These are phyloP conservation scores for Leishmania gerbilli DNA, from an alignment of 208 protist genomes.

Conservation along the genomic window DNA sequence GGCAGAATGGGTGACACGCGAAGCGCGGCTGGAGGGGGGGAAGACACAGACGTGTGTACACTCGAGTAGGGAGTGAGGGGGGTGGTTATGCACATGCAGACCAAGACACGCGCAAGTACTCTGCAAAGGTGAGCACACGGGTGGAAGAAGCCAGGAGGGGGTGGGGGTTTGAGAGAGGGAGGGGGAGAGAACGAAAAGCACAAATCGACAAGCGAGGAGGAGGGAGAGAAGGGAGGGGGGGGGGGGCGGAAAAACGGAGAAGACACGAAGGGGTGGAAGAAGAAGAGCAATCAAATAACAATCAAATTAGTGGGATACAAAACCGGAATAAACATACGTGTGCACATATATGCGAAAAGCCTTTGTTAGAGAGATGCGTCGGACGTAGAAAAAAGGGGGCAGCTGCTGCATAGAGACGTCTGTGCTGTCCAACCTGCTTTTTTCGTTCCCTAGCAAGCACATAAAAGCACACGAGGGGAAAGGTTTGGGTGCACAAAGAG, in stretches of 20 bases:
- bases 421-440: not conserved
- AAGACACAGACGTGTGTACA: not conserved
- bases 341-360: not conserved
- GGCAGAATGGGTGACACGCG: not conserved
- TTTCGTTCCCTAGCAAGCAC: not conserved
- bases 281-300: not conserved
- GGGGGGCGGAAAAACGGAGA: not conserved
- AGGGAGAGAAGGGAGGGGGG: not conserved
- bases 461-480: not conserved
- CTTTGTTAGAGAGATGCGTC: not conserved
- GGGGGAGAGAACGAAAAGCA: not conserved
- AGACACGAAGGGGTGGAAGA: not conserved
- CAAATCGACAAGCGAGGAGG: not conserved
- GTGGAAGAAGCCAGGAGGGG: too few relatives aligned
- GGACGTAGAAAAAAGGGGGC: not conserved
- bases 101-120: not conserved
- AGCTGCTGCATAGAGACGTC: not conserved
- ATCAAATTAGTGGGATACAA: not conserved
- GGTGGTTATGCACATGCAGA: not conserved
- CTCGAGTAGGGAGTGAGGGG: not conserved
- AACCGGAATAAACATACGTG: not conserved
- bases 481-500: not conserved
- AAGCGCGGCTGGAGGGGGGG: not conserved
- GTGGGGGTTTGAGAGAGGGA: not conserved
- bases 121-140: not conserved